Percentiles rank a stretch among this genome's conserved stretches.
phyloP scores from a whole-genome alignment of 1,284 basidiomycete genomes.

The Coniferiporia weirii region DNA sequence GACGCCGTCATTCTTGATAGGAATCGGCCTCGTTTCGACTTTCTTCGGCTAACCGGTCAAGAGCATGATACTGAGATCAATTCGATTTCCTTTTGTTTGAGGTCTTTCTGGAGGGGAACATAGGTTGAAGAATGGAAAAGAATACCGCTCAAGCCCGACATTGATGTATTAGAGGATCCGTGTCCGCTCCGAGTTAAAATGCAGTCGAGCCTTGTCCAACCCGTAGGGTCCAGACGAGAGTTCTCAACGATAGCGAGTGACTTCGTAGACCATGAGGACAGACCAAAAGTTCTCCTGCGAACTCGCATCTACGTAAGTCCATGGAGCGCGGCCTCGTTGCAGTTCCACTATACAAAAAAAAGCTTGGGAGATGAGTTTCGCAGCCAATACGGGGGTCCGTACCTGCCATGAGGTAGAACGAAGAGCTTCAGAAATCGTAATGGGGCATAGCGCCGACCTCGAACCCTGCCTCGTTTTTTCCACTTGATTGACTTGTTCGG shows the following conservation, averaged over 20 bases:
- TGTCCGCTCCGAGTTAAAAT: too few species aligned
- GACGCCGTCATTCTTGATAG: too few species aligned
- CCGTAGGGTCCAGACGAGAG: neutral
- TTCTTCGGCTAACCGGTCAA: too few species aligned
- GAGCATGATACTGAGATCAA: too few species aligned
- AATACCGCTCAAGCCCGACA: too few species aligned
- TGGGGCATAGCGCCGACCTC: neutral
- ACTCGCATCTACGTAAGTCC: neutral
- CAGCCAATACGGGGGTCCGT: constrained; percentile 4
- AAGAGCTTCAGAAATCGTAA: neutral
- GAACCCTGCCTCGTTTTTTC: constrained; percentile 10
- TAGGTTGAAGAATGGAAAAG: too few species aligned
- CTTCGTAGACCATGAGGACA: constrained; percentile 4
- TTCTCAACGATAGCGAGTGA: neutral
- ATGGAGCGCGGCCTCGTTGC: neutral
- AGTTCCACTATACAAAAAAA: neutral
- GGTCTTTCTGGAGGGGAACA: too few species aligned
- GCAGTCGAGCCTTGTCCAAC: too few species aligned
- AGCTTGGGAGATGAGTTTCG: constrained; percentile 20
- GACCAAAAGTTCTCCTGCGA: neutral
- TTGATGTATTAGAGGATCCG: too few species aligned
- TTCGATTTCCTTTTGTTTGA: too few species aligned
- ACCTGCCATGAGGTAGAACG: constrained; percentile 5
- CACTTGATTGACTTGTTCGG: constrained; percentile 11
- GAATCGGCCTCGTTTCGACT: too few species aligned